A percentile compares a stretch with the other conserved stretches of the same genome.
phyloP scores from a whole-genome alignment of 2,329 filamentous ascomycete species.

The Coleophoma crateriformis region DNA sequence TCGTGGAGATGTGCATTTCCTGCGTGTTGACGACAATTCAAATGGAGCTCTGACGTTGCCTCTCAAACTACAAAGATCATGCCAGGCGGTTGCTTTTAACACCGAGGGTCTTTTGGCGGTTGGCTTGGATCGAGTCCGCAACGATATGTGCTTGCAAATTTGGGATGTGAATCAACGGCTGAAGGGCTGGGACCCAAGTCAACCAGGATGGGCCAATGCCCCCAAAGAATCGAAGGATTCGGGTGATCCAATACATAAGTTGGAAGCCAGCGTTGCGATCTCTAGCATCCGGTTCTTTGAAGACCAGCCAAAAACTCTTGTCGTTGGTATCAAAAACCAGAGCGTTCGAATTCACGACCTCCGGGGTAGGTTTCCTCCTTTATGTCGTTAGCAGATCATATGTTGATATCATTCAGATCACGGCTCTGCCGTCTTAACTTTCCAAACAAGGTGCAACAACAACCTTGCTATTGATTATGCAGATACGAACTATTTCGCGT shows the following conservation, averaged over 20 bases:
- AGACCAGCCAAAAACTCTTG: slow-evolving; percentile 67
- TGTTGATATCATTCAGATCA: slow-evolving; percentile 33
- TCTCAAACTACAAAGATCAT: slow-evolving; percentile 70
- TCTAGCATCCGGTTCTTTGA: slow-evolving; percentile 80
- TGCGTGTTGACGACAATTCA: slow-evolving; percentile 66
- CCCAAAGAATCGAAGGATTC: slow-evolving; percentile 14
- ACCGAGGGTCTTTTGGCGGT: slow-evolving; percentile 67
- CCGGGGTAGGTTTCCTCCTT: slow-evolving; percentile 48
- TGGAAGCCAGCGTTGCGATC: slow-evolving; percentile 67
- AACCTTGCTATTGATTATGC: slow-evolving; percentile 73
- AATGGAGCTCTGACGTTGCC: slow-evolving; percentile 61
- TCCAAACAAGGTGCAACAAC: slow-evolving; percentile 62
- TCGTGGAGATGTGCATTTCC: slow-evolving; percentile 68
- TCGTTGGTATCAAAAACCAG: slow-evolving; percentile 70
- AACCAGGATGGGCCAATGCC: slow-evolving; percentile 35
- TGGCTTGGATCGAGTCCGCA: slow-evolving; percentile 73
- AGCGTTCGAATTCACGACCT: slow-evolving; percentile 75
- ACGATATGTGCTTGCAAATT: slow-evolving; percentile 76
- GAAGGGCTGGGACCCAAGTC: slow-evolving; percentile 39
- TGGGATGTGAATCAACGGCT: slow-evolving; percentile 67
- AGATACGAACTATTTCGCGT: slow-evolving; percentile 80
- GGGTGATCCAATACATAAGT: slow-evolving; percentile 47
- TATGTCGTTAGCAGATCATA: not conserved
- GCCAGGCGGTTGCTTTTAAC: slow-evolving; percentile 78
- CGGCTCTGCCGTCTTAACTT: slow-evolving; percentile 48